Evolutionary conservation across 1,284 basidiomycete genomes (phyloP).

Genomic region (Marasmius fiardii): DNA sequence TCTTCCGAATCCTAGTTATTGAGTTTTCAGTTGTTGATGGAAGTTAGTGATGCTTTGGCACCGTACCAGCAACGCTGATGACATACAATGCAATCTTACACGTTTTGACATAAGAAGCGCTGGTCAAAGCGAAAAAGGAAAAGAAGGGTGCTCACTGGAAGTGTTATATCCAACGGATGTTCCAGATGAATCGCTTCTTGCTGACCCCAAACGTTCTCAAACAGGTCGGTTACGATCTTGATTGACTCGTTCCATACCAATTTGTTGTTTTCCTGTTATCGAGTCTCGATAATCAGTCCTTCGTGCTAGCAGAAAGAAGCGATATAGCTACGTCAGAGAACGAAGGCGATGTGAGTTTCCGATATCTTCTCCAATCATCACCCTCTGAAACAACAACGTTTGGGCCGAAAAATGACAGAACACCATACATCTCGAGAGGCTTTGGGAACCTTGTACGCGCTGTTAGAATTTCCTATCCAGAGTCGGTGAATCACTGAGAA

Average conservation of each 20-base stretch:
- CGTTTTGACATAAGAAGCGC: no score
- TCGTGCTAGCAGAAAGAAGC: not conserved
- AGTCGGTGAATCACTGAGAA: no score
- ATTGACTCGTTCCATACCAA: not conserved
- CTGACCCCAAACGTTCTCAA: not conserved
- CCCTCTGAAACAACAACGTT: constrained; percentile 44
- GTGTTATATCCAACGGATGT: not conserved
- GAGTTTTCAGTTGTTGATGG: not conserved
- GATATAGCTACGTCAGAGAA: constrained; percentile 33
- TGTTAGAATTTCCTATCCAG: not conserved
- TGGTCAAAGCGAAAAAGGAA: not conserved
- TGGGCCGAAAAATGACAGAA: constrained; percentile 32
- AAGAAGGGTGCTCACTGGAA: not conserved
- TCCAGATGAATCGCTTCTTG: not conserved
- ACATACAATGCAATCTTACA: not conserved
- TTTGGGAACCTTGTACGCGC: constrained; percentile 11
- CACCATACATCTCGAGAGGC: constrained; percentile 21
- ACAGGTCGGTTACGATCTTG: not conserved
- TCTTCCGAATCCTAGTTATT: not conserved
- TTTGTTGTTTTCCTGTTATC: not conserved
- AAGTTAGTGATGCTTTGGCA: not conserved
- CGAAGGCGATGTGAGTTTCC: constrained; percentile 36
- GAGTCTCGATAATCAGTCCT: not conserved
- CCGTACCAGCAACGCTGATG: not conserved
- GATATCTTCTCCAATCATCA: constrained; percentile 44